Evolutionary conservation across 2,329 filamentous ascomycete species (phyloP).

Genomic region (Aureobasidium uvarum): DNA sequence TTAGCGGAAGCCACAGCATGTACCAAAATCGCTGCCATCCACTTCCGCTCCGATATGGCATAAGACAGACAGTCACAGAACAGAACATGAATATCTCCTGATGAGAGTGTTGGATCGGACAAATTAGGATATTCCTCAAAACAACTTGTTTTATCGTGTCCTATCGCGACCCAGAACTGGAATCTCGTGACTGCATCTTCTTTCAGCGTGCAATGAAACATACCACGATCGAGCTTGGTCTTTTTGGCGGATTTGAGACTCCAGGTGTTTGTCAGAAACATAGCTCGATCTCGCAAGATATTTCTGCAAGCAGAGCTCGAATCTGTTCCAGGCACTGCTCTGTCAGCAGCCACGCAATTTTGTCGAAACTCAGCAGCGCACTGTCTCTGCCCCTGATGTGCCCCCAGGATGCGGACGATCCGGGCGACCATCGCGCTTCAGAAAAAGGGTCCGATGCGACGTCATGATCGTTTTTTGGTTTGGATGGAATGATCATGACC

Average conservation of each 20-base stretch:
- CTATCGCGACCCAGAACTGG: not conserved
- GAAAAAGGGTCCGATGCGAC: conserved; percentile 15
- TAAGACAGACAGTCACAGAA: not conserved
- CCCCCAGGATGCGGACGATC: not conserved
- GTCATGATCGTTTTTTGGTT: conserved; percentile 5
- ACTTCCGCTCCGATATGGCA: not conserved
- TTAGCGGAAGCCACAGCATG: not conserved
- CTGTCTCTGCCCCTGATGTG: not conserved
- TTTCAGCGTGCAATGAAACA: not conserved
- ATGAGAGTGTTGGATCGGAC: not conserved
- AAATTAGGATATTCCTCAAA: not conserved
- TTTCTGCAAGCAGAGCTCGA: not conserved
- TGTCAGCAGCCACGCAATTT: conserved; percentile 11
- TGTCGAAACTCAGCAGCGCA: not conserved
- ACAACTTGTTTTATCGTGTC: not conserved
- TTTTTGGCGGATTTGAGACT: not conserved
- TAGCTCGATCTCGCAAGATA: not conserved
- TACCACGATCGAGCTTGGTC: not conserved
- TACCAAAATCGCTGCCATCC: not conserved
- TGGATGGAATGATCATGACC: not conserved
- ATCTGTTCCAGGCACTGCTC: not conserved
- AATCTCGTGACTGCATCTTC: not conserved
- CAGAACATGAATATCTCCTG: not conserved
- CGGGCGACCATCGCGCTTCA: not conserved
- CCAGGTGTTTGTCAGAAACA: not conserved